Evolutionary conservation across 495 filamentous ascomycete genomes (phyloP).

Genomic region (Amphirosellinia nigrospora): DNA sequence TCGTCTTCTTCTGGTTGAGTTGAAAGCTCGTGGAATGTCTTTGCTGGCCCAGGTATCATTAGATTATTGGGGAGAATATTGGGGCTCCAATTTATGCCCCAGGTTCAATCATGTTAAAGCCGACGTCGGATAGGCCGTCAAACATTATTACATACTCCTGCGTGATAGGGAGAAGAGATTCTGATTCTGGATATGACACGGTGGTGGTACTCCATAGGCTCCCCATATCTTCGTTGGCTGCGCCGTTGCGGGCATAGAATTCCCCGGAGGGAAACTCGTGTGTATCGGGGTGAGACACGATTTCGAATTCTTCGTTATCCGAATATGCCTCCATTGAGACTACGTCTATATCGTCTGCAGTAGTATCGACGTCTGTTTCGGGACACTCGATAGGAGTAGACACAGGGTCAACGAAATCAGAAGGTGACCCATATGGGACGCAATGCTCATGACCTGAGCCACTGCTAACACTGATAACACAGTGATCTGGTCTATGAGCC

Average conservation of each 20-base stretch:
- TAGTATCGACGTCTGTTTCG: background rate
- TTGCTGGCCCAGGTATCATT: constrained; percentile 3
- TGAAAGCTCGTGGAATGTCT: background rate
- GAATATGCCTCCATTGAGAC: background rate
- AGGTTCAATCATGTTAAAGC: background rate
- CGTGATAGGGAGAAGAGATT: background rate
- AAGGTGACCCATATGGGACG: background rate
- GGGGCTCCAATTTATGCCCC: background rate
- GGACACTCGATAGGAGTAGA: background rate
- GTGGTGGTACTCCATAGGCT: background rate
- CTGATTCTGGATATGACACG: background rate
- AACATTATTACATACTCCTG: background rate
- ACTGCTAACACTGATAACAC: constrained; percentile 31
- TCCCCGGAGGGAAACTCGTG: background rate
- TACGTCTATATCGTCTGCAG: background rate
- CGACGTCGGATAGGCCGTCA: background rate
- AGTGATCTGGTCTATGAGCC: constrained; percentile 23
- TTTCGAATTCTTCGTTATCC: background rate
- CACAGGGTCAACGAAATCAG: background rate
- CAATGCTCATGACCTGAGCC: constrained; percentile 29
- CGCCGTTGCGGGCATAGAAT: background rate
- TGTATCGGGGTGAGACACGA: background rate
- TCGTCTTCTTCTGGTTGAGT: background rate
- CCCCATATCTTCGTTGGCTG: background rate
- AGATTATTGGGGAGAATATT: background rate